Percentiles rank a stretch among this genome's conserved stretches.
Conservation (phyloP, 805 yeast species). For the Saturnispora diversa region DNA sequence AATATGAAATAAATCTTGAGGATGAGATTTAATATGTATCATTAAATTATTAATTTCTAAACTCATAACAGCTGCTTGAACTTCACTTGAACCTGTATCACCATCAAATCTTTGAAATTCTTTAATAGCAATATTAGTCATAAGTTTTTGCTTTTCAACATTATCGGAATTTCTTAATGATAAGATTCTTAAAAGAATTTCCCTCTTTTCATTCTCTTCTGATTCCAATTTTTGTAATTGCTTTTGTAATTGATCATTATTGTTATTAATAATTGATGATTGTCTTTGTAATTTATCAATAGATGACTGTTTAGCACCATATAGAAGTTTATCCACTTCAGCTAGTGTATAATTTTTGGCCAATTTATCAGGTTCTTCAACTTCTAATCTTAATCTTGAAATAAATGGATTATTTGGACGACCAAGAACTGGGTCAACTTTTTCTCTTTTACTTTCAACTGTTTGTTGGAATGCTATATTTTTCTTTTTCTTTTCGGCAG, state of each 20-base stretch:
- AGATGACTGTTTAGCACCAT: constrained; percentile 66
- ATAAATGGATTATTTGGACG: constrained; percentile 57
- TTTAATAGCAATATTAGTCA: constrained; percentile 55
- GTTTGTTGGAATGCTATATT: constrained; percentile 24
- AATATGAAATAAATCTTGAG: constrained; percentile 64
- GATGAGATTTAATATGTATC: constrained; percentile 59
- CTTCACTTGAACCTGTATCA: constrained; percentile 93
- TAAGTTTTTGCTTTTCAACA: constrained; percentile 48
- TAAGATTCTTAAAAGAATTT: constrained; percentile 62
- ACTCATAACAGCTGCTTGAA: constrained; percentile 88
- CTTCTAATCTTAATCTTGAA: constrained; percentile 54
- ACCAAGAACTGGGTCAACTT: constrained; percentile 83
- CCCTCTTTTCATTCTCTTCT: constrained; percentile 51
- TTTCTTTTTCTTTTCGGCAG: constrained; percentile 23
- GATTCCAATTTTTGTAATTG: constrained; percentile 20
- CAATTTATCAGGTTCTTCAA: constrained; percentile 57
- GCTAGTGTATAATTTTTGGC: constrained; percentile 48
- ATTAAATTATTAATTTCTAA: constrained; percentile 71
- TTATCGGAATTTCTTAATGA: constrained; percentile 63
- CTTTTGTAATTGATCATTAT: constrained; percentile 3
- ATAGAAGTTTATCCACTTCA: constrained; percentile 68
- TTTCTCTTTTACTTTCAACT: constrained; percentile 22
- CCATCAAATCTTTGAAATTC: constrained; percentile 82
- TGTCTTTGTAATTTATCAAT: constrained; percentile 27
- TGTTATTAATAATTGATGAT: constrained; percentile 15